These are phyloP conservation scores for Arthrocladium fulminans DNA, from an alignment of 2,329 filamentous ascomycete genomes.

Conservation along the genomic window DNA sequence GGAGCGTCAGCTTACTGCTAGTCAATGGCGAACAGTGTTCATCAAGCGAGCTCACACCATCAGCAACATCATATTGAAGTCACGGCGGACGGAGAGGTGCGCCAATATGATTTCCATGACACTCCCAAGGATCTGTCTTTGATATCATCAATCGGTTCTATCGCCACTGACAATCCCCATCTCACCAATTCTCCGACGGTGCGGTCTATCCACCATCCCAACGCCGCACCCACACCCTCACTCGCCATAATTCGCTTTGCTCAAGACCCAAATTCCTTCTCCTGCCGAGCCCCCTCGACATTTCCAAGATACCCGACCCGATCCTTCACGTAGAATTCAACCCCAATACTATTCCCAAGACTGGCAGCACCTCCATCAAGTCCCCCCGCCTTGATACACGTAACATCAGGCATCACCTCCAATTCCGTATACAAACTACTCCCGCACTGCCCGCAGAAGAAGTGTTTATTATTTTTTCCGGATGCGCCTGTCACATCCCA, in stretches of 20 bases:
- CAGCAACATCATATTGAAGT: too few relatives aligned
- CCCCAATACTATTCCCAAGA: conserved; percentile 35
- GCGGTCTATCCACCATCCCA: too few relatives aligned
- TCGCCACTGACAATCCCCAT: too few relatives aligned
- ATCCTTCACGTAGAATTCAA: conserved; percentile 48
- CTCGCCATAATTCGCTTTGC: neutral
- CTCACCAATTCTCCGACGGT: too few relatives aligned
- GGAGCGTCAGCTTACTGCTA: too few relatives aligned
- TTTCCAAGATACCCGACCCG: conserved; percentile 37
- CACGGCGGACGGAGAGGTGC: too few relatives aligned
- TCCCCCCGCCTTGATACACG: conserved; percentile 44
- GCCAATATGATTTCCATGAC: too few relatives aligned
- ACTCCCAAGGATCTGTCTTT: too few relatives aligned
- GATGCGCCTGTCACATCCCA: conserved; percentile 42
- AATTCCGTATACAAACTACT: conserved; percentile 44
- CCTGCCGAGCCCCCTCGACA: conserved; percentile 42
- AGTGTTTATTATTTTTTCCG: conserved; percentile 49
- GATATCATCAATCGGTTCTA: too few relatives aligned
- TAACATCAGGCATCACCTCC: conserved; percentile 45
- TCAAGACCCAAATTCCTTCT: conserved; percentile 24
- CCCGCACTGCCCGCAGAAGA: conserved; percentile 47
- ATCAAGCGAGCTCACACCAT: too few relatives aligned
- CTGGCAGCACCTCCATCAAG: conserved; percentile 42
- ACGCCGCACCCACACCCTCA: too few relatives aligned
- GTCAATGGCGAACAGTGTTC: too few relatives aligned